Base-by-base conservation (phyloP, 108 stramenopile species). In the Ochromonas danica region DNA sequence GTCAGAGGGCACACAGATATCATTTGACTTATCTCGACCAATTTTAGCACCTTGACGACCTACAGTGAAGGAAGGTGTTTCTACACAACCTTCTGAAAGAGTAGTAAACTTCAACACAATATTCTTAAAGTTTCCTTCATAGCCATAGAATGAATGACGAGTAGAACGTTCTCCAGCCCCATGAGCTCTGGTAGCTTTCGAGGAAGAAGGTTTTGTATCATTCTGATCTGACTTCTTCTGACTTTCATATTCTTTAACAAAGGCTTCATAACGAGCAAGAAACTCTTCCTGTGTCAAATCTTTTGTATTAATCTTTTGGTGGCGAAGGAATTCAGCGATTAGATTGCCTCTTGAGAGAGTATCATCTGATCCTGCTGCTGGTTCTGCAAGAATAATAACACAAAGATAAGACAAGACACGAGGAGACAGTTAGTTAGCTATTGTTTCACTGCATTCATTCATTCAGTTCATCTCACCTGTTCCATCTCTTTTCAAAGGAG, bases 41-140 rank as follows among this genome's bases (percentile, higher is more conserved):
- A 86, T 85, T 51, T 61, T 79, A 1, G 82, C 84, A 10, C 84
- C 84, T 40, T 71, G 3, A 43, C 41, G 25, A 40, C 42, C 42
- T 78, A 63, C 28, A 61, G 39, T 39, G 82, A 86, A 30, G 40
- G 41, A 6, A 60, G 27, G 14, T 80, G 81, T 41, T 27, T 75
- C 72, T 6, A 43, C 42, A 33, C 77, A 81, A 39, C 78, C 85
- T 28, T 84, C 83, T 14, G 83, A 81, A 0, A 84, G 61, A 42
- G 87, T 87, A 17, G 87, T 85, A 80, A 85, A 87, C n/a, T 86
- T 83, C 17, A 87, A 83, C 22, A 87, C 83, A 1, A 86, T 38
- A 78, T 81, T 61, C 61, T 36, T 62, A 45, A 62, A 75, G 35
- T 31, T 75, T 75, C 72, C 43, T 75, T 60, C 51, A 31, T 40